Evolutionary conservation across 768 basidiomycete species (phyloP).

Genomic region (Russula sp.): DNA sequence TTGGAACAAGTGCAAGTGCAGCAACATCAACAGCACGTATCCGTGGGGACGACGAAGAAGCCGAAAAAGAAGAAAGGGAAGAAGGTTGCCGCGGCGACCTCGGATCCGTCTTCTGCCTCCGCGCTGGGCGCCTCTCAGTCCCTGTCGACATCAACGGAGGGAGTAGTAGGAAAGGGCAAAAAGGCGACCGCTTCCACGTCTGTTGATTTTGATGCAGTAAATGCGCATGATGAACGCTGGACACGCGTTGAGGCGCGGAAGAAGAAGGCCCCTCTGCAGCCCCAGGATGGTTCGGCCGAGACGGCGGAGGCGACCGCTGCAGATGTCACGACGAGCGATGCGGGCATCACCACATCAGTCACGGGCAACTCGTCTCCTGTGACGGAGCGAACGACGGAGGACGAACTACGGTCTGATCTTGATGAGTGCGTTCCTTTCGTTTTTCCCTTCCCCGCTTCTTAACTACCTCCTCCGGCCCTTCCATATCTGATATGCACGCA

Average conservation of each 20-base stretch:
- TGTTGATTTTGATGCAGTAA: conserved; percentile 30
- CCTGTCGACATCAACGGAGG: conserved; percentile 1
- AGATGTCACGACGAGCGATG: conserved; percentile 46
- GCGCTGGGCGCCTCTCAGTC: neutral
- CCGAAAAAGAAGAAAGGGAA: conserved; percentile 46
- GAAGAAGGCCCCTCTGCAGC: conserved; percentile 26
- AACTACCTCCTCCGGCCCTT: neutral
- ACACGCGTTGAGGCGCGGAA: conserved; percentile 62
- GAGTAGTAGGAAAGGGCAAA: conserved; percentile 31
- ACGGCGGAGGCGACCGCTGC: conserved; percentile 29
- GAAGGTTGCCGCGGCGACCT: conserved; percentile 31
- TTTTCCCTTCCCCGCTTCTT: neutral
- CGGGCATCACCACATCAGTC: conserved; percentile 48
- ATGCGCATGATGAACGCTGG: conserved; percentile 63
- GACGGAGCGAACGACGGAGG: conserved; percentile 38
- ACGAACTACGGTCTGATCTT: conserved; percentile 55
- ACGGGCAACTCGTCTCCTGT: conserved; percentile 44
- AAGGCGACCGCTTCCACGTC: conserved; percentile 35
- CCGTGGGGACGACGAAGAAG: conserved; percentile 39
- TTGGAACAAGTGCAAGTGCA: neutral
- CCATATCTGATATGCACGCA: conserved; percentile 16
- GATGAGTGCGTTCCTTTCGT: conserved; percentile 59
- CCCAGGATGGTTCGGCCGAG: conserved; percentile 5
- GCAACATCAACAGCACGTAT: conserved; percentile 14
- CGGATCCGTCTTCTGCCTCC: conserved; percentile 35